A percentile compares a stretch with the other conserved stretches of the same genome.
Evolutionary conservation across 768 basidiomycete genomes (phyloP).

Genomic region (Termitomyces eurrhizus): DNA sequence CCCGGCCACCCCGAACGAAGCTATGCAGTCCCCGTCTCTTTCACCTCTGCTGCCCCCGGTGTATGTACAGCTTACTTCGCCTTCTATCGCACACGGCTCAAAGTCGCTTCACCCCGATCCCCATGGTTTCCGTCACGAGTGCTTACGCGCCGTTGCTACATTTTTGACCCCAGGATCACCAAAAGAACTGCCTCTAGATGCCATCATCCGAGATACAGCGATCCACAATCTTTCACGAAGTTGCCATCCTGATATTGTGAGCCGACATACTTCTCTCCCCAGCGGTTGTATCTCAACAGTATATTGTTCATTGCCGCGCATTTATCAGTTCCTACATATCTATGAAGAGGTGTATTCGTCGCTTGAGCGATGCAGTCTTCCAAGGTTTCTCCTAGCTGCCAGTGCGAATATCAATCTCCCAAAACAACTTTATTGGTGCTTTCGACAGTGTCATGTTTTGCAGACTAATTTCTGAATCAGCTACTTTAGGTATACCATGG

Average conservation of each 20-base stretch:
- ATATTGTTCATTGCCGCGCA: neutral
- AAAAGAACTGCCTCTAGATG: slow-evolving; percentile 27
- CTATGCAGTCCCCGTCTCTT: slow-evolving; percentile 6
- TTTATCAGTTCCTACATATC: slow-evolving; percentile 27
- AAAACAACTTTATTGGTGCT: slow-evolving; percentile 32
- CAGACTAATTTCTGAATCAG: neutral
- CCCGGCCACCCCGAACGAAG: slow-evolving; percentile 4
- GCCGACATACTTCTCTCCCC: neutral
- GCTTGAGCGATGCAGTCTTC: slow-evolving; percentile 26
- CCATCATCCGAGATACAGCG: slow-evolving; percentile 22
- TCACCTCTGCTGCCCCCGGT: slow-evolving; percentile 9
- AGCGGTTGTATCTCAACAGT: neutral
- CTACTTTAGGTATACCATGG: slow-evolving; percentile 25
- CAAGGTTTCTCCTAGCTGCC: slow-evolving; percentile 27
- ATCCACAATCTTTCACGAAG: slow-evolving; percentile 24
- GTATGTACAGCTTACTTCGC: slow-evolving; percentile 16
- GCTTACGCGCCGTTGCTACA: slow-evolving; percentile 25
- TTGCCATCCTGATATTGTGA: slow-evolving; percentile 34
- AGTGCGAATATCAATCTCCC: slow-evolving; percentile 32
- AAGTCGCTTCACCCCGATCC: slow-evolving; percentile 3
- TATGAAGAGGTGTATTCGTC: slow-evolving; percentile 29
- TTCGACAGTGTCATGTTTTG: neutral
- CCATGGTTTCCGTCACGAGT: slow-evolving; percentile 21
- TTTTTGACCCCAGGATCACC: slow-evolving; percentile 25
- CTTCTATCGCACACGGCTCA: neutral